These are phyloP conservation scores for Botryosphaeria dothidea DNA, from an alignment of 2,329 filamentous ascomycete species.

Conservation along the genomic window DNA sequence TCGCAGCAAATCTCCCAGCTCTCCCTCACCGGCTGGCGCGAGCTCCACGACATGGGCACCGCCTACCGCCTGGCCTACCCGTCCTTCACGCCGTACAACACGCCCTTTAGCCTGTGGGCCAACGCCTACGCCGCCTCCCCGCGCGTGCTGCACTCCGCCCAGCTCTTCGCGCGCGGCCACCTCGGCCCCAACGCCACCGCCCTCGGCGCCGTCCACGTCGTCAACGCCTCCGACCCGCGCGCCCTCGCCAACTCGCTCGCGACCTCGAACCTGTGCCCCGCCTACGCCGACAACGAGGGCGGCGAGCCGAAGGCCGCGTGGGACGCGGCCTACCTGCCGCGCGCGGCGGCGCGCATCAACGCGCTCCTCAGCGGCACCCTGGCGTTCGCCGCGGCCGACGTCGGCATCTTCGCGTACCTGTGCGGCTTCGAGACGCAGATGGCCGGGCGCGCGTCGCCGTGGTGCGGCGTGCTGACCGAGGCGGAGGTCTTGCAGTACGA, in stretches of 20 bases:
- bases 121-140: conserved; percentile 60
- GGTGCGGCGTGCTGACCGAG: conserved; percentile 63
- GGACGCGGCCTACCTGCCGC: conserved; percentile 55
- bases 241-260: conserved; percentile 60
- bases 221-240: conserved; percentile 57
- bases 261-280: conserved; percentile 64
- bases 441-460: conserved; percentile 60
- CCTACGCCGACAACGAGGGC: conserved; percentile 57
- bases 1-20: conserved; percentile 59
- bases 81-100: conserved; percentile 51
- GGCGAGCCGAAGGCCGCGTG: conserved; percentile 50
- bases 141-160: conserved; percentile 62
- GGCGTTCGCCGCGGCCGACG: conserved; percentile 55
- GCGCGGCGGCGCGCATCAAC: conserved; percentile 57
- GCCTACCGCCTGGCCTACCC: conserved; percentile 48
- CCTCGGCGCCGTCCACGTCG: conserved; percentile 58
- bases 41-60: conserved; percentile 59
- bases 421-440: conserved; percentile 73
- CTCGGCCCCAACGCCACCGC: conserved; percentile 57
- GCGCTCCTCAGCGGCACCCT: conserved; percentile 48
- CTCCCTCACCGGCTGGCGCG: conserved; percentile 64
- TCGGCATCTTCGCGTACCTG: conserved; percentile 65
- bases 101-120: conserved; percentile 61
- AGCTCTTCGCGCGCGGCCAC: conserved; percentile 63
- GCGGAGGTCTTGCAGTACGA: conserved; percentile 65